phyloP scores from a whole-genome alignment of 306 rosid species.

The Corylus heterophylla region DNA sequence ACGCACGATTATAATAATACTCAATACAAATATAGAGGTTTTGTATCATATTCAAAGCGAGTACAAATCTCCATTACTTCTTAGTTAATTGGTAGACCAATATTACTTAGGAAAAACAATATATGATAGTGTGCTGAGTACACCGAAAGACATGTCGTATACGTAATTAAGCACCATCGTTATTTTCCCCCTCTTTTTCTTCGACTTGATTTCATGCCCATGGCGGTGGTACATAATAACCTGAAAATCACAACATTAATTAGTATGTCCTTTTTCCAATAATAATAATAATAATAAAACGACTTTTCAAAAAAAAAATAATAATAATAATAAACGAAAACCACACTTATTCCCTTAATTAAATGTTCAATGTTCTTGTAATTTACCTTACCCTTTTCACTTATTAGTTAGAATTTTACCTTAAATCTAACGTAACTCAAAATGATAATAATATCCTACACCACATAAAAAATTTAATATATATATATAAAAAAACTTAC shows the following conservation, averaged over 20 bases:
- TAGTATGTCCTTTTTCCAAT: neutral
- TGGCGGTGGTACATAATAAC: neutral
- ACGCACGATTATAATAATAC: no score
- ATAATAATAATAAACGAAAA: neutral
- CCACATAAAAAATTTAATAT: no score
- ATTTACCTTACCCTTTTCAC: no score
- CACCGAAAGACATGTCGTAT: neutral
- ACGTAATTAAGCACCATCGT: neutral
- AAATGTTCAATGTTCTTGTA: no score
- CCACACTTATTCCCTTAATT: no score
- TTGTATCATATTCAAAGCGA: neutral
- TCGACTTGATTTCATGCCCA: neutral
- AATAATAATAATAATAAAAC: neutral
- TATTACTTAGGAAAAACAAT: neutral
- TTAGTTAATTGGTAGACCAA: neutral
- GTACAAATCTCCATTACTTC: neutral
- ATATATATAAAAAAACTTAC: constrained; percentile 16
- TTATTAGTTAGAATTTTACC: no score
- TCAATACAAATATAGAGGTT: no score
- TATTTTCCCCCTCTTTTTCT: neutral
- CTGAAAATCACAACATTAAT: neutral
- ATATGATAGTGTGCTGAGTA: neutral
- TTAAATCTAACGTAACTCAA: no score
- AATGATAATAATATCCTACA: no score
- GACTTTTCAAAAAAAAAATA: no score